A percentile compares a stretch with the other conserved stretches of the same genome.
These are phyloP conservation scores for Boletus edulis DNA, from an alignment of 768 basidiomycete genomes.

Conservation along the genomic window DNA sequence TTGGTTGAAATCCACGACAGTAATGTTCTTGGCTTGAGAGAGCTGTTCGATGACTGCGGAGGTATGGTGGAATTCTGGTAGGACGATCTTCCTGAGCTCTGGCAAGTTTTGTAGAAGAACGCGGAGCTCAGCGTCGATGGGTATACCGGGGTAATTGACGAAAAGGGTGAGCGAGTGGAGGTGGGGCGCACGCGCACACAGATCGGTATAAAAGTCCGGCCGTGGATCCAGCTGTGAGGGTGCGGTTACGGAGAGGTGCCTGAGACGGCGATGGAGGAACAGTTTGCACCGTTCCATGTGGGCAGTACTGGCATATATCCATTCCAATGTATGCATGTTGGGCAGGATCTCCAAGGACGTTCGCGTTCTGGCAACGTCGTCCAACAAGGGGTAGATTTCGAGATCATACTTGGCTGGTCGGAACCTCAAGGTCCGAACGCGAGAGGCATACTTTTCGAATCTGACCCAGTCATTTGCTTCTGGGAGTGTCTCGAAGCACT, in stretches of 20 bases:
- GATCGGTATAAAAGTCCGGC: constrained; percentile 32
- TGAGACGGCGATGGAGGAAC: constrained; percentile 59
- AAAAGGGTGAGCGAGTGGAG: constrained; percentile 48
- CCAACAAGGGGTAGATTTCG: constrained; percentile 29
- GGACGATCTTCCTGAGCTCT: constrained; percentile 44
- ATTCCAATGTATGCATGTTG: constrained; percentile 49
- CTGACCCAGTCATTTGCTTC: constrained; percentile 52
- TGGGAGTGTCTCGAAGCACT: constrained; percentile 44
- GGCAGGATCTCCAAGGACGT: constrained; percentile 53
- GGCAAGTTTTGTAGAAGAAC: constrained; percentile 40
- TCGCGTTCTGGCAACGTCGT: constrained; percentile 57
- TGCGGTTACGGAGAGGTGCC: constrained; percentile 33
- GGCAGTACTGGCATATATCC: constrained; percentile 33
- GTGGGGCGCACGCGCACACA: constrained; percentile 50
- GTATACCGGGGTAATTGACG: constrained; percentile 37
- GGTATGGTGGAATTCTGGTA: constrained; percentile 54
- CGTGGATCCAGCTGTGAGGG: constrained; percentile 15
- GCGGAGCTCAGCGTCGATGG: constrained; percentile 41
- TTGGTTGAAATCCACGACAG: constrained; percentile 54
- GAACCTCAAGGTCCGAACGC: constrained; percentile 41
- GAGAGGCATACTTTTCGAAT: constrained; percentile 52
- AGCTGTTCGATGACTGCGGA: constrained; percentile 44
- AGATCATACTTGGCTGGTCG: constrained; percentile 10
- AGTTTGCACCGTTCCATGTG: constrained; percentile 41
- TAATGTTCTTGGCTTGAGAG: constrained; percentile 43